phyloP scores from a whole-genome alignment of 2,329 filamentous ascomycete species.

The Boeremia lycopersici region DNA sequence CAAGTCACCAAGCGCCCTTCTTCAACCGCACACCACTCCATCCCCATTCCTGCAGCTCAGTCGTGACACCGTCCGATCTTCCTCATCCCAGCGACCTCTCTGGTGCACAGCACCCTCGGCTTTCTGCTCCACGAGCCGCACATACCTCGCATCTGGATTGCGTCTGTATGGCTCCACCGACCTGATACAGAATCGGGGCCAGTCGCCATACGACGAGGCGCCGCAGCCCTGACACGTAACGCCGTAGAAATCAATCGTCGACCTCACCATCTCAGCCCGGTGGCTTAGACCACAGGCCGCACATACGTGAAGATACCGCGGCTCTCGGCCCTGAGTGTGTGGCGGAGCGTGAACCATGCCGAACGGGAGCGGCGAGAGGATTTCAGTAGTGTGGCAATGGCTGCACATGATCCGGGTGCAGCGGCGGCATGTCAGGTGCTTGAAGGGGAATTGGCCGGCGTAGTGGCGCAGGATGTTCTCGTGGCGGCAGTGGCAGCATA shows the following conservation, averaged over 20 bases:
- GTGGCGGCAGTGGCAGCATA: constrained; percentile 22
- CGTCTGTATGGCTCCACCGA: constrained; percentile 22
- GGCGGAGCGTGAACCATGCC: constrained; percentile 17
- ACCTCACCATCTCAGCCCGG: constrained; percentile 19
- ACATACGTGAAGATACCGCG: constrained; percentile 22
- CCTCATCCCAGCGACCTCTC: not conserved
- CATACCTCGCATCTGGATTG: constrained; percentile 20
- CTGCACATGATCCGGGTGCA: constrained; percentile 12
- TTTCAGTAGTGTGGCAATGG: constrained; percentile 16
- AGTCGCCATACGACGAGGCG: constrained; percentile 19
- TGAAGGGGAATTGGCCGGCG: constrained; percentile 20
- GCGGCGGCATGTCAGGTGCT: constrained; percentile 15
- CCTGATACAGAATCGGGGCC: constrained; percentile 20
- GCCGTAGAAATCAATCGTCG: constrained; percentile 18
- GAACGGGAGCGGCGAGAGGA: constrained; percentile 18
- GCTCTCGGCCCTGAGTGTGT: constrained; percentile 1
- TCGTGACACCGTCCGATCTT: not conserved
- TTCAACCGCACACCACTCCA: too few species aligned
- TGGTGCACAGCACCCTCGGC: constrained; percentile 11
- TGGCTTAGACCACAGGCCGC: constrained; percentile 20
- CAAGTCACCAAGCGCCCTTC: too few species aligned
- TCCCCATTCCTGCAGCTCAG: too few species aligned
- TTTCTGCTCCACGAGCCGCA: constrained; percentile 14
- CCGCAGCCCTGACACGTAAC: constrained; percentile 18
- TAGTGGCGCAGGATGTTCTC: constrained; percentile 24